Conservation (phyloP, 2,329 filamentous ascomycete genomes). For the Alternaria sp. region DNA sequence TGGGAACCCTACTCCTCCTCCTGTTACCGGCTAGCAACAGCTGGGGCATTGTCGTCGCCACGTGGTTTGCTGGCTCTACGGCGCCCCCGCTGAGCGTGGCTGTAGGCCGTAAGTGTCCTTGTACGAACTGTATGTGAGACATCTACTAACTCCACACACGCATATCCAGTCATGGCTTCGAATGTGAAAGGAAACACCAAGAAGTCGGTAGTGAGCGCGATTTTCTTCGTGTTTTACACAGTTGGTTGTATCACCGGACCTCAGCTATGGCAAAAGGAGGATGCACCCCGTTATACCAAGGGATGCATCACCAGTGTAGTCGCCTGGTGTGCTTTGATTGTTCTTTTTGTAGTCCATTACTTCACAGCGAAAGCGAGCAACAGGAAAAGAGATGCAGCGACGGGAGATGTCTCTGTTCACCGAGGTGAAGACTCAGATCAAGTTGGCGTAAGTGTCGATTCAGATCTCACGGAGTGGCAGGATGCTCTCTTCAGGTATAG, state of each 20-base stretch:
- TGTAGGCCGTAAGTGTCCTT: conserved; percentile 37
- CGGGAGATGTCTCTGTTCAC: no score
- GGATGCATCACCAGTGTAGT: conserved; percentile 59
- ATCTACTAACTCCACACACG: no score
- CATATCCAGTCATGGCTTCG: no score
- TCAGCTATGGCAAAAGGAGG: conserved; percentile 58
- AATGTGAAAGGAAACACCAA: conserved; percentile 55
- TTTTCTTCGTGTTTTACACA: conserved; percentile 63
- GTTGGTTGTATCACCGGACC: conserved; percentile 58
- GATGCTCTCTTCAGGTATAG: no score
- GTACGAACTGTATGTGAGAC: no score
- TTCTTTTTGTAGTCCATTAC: background rate
- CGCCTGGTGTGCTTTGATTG: conserved; percentile 45
- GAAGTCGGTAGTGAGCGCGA: conserved; percentile 55
- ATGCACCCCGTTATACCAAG: conserved; percentile 55
- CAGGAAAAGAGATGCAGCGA: background rate
- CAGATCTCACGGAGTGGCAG: no score
- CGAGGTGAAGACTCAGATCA: no score
- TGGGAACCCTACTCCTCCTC: no score
- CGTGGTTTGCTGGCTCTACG: conserved; percentile 59
- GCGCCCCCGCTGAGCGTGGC: conserved; percentile 55
- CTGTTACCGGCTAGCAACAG: no score
- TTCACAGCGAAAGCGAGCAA: background rate
- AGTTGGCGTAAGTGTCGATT: no score
- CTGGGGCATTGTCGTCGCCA: conserved; percentile 53